Evolutionary conservation across 805 yeast genomes (phyloP).

Genomic region (Schizosaccharomyces lindneri): DNA sequence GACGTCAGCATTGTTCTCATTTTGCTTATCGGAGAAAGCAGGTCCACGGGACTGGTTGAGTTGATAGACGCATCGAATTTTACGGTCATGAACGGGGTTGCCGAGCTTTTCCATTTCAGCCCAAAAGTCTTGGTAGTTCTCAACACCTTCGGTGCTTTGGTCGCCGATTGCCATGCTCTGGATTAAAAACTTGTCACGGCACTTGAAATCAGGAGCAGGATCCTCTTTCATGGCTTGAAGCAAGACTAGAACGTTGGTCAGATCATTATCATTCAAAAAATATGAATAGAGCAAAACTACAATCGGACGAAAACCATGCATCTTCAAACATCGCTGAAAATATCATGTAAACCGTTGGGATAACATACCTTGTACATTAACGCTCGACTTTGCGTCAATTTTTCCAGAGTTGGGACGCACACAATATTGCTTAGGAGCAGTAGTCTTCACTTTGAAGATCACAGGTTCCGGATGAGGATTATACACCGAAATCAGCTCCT

Average conservation of each 20-base stretch:
- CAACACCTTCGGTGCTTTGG: neutral
- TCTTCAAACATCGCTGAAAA: neutral
- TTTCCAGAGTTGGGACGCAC: conserved; percentile 18
- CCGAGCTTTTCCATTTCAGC: neutral
- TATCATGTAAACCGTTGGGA: neutral
- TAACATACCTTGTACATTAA: neutral
- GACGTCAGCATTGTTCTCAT: conserved; percentile 6
- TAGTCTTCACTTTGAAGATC: conserved; percentile 72
- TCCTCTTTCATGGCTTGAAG: conserved; percentile 63
- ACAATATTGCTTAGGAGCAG: conserved; percentile 2
- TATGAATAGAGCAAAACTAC: neutral
- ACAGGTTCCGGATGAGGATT: conserved; percentile 36
- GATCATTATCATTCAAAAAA: too few species aligned
- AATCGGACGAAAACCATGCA: neutral
- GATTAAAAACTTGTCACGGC: conserved; percentile 79
- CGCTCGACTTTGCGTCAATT: conserved; percentile 13
- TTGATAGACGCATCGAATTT: conserved; percentile 5
- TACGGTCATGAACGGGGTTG: neutral
- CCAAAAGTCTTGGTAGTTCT: neutral
- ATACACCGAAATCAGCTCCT: conserved; percentile 30
- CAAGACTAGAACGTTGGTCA: conserved; percentile 22
- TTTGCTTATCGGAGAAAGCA: conserved; percentile 5
- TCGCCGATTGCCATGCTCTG: conserved; percentile 16
- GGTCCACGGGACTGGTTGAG: conserved; percentile 1
- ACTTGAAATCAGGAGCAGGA: conserved; percentile 46